Conservation (phyloP, 140 eudicot genomes). For the Cichorium intybus region DNA sequence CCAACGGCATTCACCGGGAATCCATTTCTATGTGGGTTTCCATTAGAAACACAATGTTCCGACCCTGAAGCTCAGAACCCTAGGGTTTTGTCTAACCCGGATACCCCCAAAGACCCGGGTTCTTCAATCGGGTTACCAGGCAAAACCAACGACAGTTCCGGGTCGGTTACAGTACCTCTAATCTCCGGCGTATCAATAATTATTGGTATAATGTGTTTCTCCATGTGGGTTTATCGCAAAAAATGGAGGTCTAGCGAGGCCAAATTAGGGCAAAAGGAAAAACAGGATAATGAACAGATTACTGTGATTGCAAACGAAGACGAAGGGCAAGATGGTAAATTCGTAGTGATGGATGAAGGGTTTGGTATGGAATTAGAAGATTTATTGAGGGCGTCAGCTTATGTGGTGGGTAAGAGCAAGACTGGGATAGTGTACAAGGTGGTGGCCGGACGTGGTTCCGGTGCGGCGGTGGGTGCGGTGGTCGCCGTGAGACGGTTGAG, state of each 20-base stretch:
- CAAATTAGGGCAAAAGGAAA: slow-evolving; percentile 37
- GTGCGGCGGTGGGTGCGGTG: slow-evolving; percentile 48
- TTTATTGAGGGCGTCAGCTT: slow-evolving; percentile 96
- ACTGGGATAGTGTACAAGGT: slow-evolving; percentile 93
- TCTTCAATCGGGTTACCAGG: slow-evolving; percentile 25
- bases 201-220: slow-evolving; percentile 51
- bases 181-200: slow-evolving; percentile 53
- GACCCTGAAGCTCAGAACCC: slow-evolving; percentile 81
- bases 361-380: slow-evolving; percentile 87
- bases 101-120: slow-evolving; percentile 44
- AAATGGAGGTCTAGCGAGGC: slow-evolving; percentile 47
- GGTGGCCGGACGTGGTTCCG: slow-evolving; percentile 73
- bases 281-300: slow-evolving; percentile 9
- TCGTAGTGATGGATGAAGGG: slow-evolving; percentile 82
- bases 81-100: slow-evolving; percentile 42
- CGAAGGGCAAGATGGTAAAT: slow-evolving; percentile 95
- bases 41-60: slow-evolving; percentile 54
- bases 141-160: slow-evolving; percentile 20
- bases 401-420: slow-evolving; percentile 91
- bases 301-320: slow-evolving; percentile 25
- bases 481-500: slow-evolving; percentile 93
- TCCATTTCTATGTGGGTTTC: slow-evolving; percentile 81
- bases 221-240: slow-evolving; percentile 55
- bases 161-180: slow-evolving; percentile 48
- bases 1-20: slow-evolving; percentile 95